Base-by-base conservation (phyloP, 148 eudicot genomes). In the Rheum nobile region DNA sequence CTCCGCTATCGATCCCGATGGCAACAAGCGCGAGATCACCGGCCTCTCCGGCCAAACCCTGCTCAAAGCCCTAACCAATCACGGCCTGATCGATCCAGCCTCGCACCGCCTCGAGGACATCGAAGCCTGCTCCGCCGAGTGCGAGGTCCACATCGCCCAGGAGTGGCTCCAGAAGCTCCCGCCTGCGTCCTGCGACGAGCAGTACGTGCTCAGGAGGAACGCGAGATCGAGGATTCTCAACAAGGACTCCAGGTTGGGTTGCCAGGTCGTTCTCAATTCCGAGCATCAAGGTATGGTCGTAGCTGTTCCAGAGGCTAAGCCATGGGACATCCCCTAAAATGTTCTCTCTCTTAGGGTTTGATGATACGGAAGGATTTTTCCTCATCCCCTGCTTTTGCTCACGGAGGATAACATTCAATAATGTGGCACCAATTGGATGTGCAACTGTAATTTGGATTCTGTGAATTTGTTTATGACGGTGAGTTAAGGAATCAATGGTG, bases 261-360 rank as follows among this genome's bases (percentile, higher is more conserved):
- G 98, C 71, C 98, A 95, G 88, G 96, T 95, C 70, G 84, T 90
- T 54, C 85, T 95, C 26, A n/a, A 84, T 7, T 80, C 39, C 42
- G 93, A 88, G 42, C 82, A 90, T 34, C 89, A 94, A 74, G 98
- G 98, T 72, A 94, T 94, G 97, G 97, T 94, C 43, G 97, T 94
- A 12, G 97, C 98, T 16, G 86, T 94, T 19, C 97, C 98, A 0
- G 98, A 94, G 79, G 84, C 92, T 46, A 92, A 83, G 87, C 85
- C 92, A 2, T 92, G 97, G 97, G 97, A 92, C 70, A 92, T 71
- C 70, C 97, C 94, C 39, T 89, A 85, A 89, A 21, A 37, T 2
- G n/a, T 3, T 39, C 55, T 48, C 55, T 48, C 55, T 48, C 6
- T 34, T 31, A 16, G 67, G 31, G 13, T 70, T 48, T 65, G 57